These are phyloP conservation scores for Malassezia dermatis DNA, from an alignment of 1,284 basidiomycete species.

Conservation along the genomic window DNA sequence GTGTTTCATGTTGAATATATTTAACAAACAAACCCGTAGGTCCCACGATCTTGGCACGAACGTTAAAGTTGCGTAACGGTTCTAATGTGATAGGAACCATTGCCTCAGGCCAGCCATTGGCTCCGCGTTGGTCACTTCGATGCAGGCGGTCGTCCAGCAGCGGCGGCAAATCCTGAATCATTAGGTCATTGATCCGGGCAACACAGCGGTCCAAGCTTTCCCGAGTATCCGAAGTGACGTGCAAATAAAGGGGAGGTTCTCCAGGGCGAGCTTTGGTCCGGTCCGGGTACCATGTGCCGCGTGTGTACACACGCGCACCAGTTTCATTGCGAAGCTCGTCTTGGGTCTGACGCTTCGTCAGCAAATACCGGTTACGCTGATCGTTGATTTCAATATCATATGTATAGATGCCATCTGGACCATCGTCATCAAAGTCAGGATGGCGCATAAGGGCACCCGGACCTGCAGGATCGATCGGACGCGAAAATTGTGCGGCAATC, in stretches of 20 bases:
- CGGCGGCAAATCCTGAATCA: conserved; percentile 59
- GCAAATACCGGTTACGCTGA: conserved; percentile 81
- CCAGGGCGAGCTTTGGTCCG: conserved; percentile 29
- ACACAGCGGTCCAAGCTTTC: conserved; percentile 68
- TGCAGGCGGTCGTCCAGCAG: conserved; percentile 39
- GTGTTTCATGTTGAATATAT: conserved; percentile 92
- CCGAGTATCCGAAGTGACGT: conserved; percentile 72
- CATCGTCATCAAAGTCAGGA: conserved; percentile 55
- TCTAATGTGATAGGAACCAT: conserved; percentile 65
- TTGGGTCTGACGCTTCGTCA: conserved; percentile 89
- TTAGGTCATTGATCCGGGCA: conserved; percentile 72
- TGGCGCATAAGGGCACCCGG: conserved; percentile 38
- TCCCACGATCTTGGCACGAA: conserved; percentile 91
- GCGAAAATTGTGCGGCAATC: conserved; percentile 36
- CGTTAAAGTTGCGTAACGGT: conserved; percentile 86
- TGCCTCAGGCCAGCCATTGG: conserved; percentile 33
- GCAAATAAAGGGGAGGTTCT: conserved; percentile 68
- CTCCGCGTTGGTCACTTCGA: conserved; percentile 11
- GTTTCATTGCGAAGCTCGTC: conserved; percentile 59
- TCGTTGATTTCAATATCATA: conserved; percentile 97
- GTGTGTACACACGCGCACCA: conserved; percentile 38
- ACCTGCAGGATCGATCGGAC: neutral
- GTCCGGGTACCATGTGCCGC: conserved; percentile 65
- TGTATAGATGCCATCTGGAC: conserved; percentile 70
- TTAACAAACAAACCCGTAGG: conserved; percentile 86